These are phyloP conservation scores for Diaporthe amygdali DNA, from an alignment of 2,329 filamentous ascomycete genomes.

Conservation along the genomic window DNA sequence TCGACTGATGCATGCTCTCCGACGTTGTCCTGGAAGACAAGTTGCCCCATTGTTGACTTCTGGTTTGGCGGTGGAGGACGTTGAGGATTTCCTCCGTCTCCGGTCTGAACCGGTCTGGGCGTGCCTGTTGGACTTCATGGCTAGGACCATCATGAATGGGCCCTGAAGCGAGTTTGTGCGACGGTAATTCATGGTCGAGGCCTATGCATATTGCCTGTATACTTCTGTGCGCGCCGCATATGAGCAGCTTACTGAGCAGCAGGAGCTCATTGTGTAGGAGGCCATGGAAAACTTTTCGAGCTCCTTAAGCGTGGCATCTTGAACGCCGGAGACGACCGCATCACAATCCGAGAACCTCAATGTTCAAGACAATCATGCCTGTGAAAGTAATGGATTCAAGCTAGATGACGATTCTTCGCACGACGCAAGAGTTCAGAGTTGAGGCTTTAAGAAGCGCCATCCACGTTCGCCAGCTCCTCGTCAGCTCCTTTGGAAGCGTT, in stretches of 20 bases:
- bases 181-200: conserved; percentile 31
- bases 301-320: conserved; percentile 21
- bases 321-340: not conserved
- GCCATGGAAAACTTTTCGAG: conserved; percentile 29
- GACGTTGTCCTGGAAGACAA: conserved; percentile 31
- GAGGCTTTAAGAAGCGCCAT: conserved; percentile 9
- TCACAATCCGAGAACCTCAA: conserved; percentile 7
- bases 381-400: not conserved
- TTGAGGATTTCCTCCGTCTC: conserved; percentile 27
- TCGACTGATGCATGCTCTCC: conserved; percentile 26
- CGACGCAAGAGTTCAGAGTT: not conserved
- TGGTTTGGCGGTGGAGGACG: conserved; percentile 24
- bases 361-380: conserved; percentile 10
- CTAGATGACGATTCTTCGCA: not conserved
- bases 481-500: conserved; percentile 16
- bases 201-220: conserved; percentile 31
- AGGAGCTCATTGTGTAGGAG: conserved; percentile 24
- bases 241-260: not conserved
- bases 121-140: conserved; percentile 32
- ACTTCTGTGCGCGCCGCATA: conserved; percentile 21
- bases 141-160: conserved; percentile 29
- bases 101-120: conserved; percentile 32
- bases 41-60: conserved; percentile 20
- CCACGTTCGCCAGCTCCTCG: conserved; percentile 17
- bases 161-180: conserved; percentile 29